A percentile compares a stretch with the other conserved stretches of the same genome.
Evolutionary conservation across 192 early-diverging fungal genomes (phyloP).

Genomic region (Gaertneriomyces semiglobifer): DNA sequence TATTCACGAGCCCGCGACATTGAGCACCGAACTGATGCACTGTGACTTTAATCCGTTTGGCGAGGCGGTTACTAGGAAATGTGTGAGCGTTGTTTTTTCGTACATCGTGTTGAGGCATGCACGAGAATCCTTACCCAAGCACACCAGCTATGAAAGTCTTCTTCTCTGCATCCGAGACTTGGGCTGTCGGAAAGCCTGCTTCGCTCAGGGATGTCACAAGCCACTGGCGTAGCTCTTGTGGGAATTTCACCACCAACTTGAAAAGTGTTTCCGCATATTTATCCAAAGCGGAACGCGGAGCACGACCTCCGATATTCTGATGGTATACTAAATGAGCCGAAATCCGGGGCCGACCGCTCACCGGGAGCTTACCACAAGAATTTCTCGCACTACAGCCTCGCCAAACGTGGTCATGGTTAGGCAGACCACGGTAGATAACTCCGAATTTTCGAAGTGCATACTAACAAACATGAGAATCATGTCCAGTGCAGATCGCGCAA

Average conservation of each 20-base stretch:
- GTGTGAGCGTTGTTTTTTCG: too few species aligned
- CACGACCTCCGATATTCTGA: slow-evolving; percentile 1
- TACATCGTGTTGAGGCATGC: neutral
- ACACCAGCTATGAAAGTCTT: slow-evolving; percentile 22
- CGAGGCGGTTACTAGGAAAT: slow-evolving; percentile 13
- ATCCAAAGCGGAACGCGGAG: slow-evolving; percentile 14
- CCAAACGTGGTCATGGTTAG: too few species aligned
- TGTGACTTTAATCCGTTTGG: slow-evolving; percentile 19
- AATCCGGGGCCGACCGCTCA: too few species aligned
- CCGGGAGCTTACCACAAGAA: too few species aligned
- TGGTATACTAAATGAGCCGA: too few species aligned
- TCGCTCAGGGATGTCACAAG: slow-evolving; percentile 18
- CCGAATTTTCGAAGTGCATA: too few species aligned
- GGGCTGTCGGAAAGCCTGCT: slow-evolving; percentile 21
- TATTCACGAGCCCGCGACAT: slow-evolving; percentile 29
- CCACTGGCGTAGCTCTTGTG: slow-evolving; percentile 15
- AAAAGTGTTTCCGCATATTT: slow-evolving; percentile 18
- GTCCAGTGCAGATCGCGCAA: too few species aligned
- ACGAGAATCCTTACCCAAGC: slow-evolving; percentile 19
- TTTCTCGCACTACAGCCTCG: too few species aligned
- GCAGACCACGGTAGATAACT: too few species aligned
- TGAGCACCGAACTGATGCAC: slow-evolving; percentile 27
- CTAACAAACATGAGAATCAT: too few species aligned
- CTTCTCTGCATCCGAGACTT: slow-evolving; percentile 17
- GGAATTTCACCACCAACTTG: slow-evolving; percentile 22